Evolutionary conservation across 805 yeast species (phyloP), one percentile per base, ranked within the genome.

Genomic region (Zygosaccharomyces rouxii): DNA sequence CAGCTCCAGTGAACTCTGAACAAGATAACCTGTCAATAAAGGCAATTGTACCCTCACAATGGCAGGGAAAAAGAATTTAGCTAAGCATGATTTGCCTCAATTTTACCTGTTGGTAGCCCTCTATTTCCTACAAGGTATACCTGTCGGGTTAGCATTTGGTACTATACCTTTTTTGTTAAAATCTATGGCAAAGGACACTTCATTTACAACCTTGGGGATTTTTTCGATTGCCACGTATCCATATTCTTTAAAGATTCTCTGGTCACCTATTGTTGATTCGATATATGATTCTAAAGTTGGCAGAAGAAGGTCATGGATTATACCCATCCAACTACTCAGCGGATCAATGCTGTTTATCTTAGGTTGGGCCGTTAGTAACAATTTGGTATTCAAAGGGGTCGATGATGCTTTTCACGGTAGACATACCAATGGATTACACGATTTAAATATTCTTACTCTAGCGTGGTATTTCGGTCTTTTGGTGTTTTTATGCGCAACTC

Each of bases 231-330:
- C 98, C 0, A 82, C 97, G 3, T 94, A 94, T 62, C 99, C 99
- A 1, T 94, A 94, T 69, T 86, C 96, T 7, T 71, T 94, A 55
- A 94, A 94, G 66, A 76, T 94, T 49, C 68, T 92, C 40, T 94
- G 99, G 98, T 86, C 96, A 11, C 99, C 99, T 0, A 77, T 94
- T 14, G 97, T 94, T 7, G 99, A 94, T 64, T 90, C 97, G 1
- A 64, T 88, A 16, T 94, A 84, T 63, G 75, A 74, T 51, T 72
- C 73, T 22, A 71, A 67, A 40, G 57, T 86, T 29, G 99, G 99
- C 3, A 78, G 97, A 47, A 73, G 99, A 57, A 77, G 89, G 60
- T 80, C 92, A 9, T 94, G 99, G 99, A 90, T 94, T 58, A 79
- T 94, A 10, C 99, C 99, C 0, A 83, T 92, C 38, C 99, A 94